Conservation (phyloP, 78 protist genomes). For the Guillardia theta region DNA sequence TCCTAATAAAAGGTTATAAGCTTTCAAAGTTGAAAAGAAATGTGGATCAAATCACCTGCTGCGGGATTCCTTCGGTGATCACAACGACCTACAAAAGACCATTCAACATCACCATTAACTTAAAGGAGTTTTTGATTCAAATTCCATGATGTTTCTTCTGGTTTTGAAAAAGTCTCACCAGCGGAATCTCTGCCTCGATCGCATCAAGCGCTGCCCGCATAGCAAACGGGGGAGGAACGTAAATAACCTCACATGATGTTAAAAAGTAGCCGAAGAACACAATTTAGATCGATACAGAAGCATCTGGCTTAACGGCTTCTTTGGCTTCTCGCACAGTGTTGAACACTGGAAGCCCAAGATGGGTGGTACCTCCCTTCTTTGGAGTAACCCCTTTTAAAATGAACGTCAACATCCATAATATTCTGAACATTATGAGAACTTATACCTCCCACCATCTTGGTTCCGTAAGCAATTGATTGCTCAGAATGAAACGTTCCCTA, state of each 20-base stretch:
- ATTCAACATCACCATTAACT: no score
- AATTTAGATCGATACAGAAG: background rate
- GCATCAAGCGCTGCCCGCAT: constrained; percentile 92
- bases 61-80: constrained; percentile 98
- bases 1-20: background rate
- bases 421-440: background rate
- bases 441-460: constrained; percentile 85
- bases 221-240: constrained; percentile 82
- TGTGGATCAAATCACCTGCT: constrained; percentile 60
- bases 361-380: constrained; percentile 86
- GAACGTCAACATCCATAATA: constrained; percentile 50
- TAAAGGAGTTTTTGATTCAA: no score
- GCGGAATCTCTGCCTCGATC: constrained; percentile 83
- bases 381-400: constrained; percentile 81
- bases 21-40: background rate
- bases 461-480: constrained; percentile 95
- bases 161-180: no score
- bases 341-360: constrained; percentile 93
- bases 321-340: constrained; percentile 78
- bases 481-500: constrained; percentile 94
- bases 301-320: background rate
- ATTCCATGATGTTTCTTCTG: constrained; percentile 46
- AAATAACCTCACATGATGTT: constrained; percentile 72
- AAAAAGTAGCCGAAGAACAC: background rate
- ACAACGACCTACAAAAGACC: no score